phyloP scores from a whole-genome alignment of 108 stramenopile genomes.

The Parietichytrium sp. region DNA sequence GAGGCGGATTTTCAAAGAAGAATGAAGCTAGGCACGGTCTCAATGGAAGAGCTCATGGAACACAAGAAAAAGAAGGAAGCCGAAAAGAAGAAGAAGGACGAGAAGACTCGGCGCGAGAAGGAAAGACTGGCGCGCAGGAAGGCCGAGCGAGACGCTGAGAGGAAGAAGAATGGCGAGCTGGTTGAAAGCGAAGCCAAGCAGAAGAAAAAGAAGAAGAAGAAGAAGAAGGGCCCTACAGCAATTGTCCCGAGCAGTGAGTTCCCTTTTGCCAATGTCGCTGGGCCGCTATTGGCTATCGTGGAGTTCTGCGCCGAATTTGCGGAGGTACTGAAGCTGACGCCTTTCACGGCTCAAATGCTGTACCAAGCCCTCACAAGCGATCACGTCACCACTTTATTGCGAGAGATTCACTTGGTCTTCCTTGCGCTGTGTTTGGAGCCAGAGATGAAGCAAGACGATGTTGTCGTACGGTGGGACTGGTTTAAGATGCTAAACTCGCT shows the following conservation, averaged over 20 bases:
- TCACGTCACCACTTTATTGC: neutral
- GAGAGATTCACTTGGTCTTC: conserved; percentile 34
- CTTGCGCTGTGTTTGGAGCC: conserved; percentile 26
- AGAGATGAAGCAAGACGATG: conserved; percentile 35
- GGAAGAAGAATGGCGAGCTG: neutral
- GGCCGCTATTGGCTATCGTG: neutral
- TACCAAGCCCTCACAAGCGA: neutral
- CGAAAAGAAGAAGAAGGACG: neutral
- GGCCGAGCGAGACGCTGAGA: neutral
- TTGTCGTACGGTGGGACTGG: conserved; percentile 35
- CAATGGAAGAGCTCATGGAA: neutral
- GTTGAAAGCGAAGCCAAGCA: neutral
- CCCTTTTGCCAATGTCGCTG: neutral
- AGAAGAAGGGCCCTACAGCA: conserved; percentile 10
- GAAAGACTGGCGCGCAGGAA: neutral
- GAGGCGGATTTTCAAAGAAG: neutral
- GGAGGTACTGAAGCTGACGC: conserved; percentile 28
- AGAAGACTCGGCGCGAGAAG: neutral
- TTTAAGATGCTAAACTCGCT: conserved; percentile 39
- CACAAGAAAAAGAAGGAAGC: neutral
- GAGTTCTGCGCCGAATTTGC: conserved; percentile 34
- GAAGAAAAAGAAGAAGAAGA: neutral
- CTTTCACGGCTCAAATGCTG: conserved; percentile 2
- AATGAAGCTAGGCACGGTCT: neutral
- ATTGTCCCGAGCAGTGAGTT: neutral